phyloP scores from a whole-genome alignment of 371 early-diverging fungal species.

The Rhizopus arrhizus region DNA sequence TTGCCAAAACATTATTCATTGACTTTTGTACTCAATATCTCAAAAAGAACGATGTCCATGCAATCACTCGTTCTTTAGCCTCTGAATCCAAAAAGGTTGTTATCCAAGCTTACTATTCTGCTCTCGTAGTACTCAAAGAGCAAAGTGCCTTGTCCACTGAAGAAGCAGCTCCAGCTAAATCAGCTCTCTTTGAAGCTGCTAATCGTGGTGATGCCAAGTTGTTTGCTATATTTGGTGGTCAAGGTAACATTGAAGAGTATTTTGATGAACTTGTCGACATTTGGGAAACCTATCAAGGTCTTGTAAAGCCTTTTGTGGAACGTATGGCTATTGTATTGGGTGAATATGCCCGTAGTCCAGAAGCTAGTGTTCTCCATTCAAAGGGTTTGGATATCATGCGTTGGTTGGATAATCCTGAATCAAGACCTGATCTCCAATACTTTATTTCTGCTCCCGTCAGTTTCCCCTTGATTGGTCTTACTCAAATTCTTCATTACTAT shows the following conservation, averaged over 20 bases:
- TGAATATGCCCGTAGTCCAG: constrained; percentile 69
- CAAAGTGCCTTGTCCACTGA: constrained; percentile 45
- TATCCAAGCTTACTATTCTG: constrained; percentile 81
- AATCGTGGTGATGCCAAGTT: constrained; percentile 67
- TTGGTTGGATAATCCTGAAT: constrained; percentile 87
- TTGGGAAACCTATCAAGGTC: constrained; percentile 79
- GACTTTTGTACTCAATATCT: constrained; percentile 78
- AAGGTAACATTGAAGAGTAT: constrained; percentile 94
- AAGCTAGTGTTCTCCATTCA: constrained; percentile 75
- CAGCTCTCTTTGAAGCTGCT: constrained; percentile 70
- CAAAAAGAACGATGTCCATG: constrained; percentile 85
- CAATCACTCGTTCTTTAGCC: constrained; percentile 65
- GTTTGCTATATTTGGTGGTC: constrained; percentile 94
- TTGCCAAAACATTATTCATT: constrained; percentile 77
- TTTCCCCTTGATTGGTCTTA: constrained; percentile 89
- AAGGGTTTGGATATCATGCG: constrained; percentile 85
- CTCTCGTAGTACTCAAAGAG: constrained; percentile 70
- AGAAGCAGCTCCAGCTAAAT: constrained; percentile 54
- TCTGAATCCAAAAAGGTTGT: constrained; percentile 63
- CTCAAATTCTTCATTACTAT: constrained; percentile 84
- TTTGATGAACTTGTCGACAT: constrained; percentile 89
- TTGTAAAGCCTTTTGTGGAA: constrained; percentile 78
- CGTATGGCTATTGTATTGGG: constrained; percentile 76
- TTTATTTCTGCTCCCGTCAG: constrained; percentile 84
- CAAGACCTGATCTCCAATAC: constrained; percentile 82